Conservation (phyloP, 352 stramenopile species). For the Phytopythium delawarense region DNA sequence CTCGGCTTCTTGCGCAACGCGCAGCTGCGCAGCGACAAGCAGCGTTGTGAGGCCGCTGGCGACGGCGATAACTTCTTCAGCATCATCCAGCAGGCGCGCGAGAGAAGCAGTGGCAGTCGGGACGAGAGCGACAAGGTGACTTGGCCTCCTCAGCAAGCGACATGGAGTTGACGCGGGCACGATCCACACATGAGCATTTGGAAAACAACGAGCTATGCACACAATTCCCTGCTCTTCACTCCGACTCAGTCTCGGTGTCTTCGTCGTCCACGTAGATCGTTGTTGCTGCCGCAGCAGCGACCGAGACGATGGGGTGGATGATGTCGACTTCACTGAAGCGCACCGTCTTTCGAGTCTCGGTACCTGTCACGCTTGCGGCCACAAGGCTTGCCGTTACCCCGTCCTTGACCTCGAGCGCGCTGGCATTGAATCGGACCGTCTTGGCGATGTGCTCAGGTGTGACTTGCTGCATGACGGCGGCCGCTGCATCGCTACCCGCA, state of each 20-base stretch:
- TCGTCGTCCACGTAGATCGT: constrained; percentile 25
- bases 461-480: constrained; percentile 2
- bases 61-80: constrained; percentile 63
- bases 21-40: constrained; percentile 57
- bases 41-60: constrained; percentile 20
- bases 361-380: constrained; percentile 1
- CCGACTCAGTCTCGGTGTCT: constrained; percentile 22
- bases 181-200: background rate
- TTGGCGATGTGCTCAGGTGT: background rate
- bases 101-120: constrained; percentile 5
- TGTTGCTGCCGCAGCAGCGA: background rate
- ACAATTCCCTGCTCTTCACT: constrained; percentile 9
- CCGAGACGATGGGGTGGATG: background rate
- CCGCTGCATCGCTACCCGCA: background rate
- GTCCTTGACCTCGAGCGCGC: background rate
- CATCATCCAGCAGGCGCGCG: constrained; percentile 57
- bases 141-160: constrained; percentile 24
- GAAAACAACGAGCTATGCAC: background rate
- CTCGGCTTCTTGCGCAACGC: constrained; percentile 78
- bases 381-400: background rate
- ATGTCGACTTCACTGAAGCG: constrained; percentile 1
- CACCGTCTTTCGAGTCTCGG: constrained; percentile 1
- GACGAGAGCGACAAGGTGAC: constrained; percentile 6
- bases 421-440: background rate
- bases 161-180: constrained; percentile 38